phyloP scores from a whole-genome alignment of 495 filamentous ascomycete species.

The Aspergillus cavernicola region DNA sequence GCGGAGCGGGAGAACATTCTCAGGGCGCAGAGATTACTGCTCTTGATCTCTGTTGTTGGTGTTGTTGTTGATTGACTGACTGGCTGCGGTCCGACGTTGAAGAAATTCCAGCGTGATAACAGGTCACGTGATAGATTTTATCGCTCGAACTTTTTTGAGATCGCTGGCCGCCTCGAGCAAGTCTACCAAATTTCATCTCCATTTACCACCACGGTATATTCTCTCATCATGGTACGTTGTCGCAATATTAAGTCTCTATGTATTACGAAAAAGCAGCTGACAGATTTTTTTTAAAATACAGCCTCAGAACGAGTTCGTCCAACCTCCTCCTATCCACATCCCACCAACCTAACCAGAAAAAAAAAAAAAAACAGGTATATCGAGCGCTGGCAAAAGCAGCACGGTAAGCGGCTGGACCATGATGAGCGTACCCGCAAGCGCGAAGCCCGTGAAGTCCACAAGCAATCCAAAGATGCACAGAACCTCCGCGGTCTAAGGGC shows the following conservation, averaged over 20 bases:
- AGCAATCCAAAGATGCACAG: conserved; percentile 80
- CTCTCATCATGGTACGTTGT: conserved; percentile 36
- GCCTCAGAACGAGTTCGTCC: conserved; percentile 78
- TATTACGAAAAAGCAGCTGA: conserved; percentile 2
- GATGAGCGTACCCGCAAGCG: conserved; percentile 90
- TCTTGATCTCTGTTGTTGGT: neutral
- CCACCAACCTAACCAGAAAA: conserved; percentile 15
- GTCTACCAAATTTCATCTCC: conserved; percentile 9
- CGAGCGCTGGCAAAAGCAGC: conserved; percentile 79
- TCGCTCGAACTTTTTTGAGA: conserved; percentile 35
- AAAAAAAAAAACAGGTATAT: conserved; percentile 67
- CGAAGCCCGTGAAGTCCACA: conserved; percentile 80
- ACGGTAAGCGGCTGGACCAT: conserved; percentile 79
- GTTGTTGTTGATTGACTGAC: neutral
- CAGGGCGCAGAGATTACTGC: neutral
- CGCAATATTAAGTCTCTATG: neutral
- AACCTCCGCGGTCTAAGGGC: conserved; percentile 86
- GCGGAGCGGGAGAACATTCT: conserved; percentile 43
- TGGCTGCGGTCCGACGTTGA: neutral
- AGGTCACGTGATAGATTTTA: conserved; percentile 18
- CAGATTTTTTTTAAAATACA: conserved; percentile 2
- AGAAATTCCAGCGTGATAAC: conserved; percentile 20
- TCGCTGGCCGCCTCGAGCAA: conserved; percentile 17
- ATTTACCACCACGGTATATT: neutral
- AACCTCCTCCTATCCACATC: conserved; percentile 17